Evolutionary conservation across 2,329 filamentous ascomycete species (phyloP).

Genomic region (Plectosphaerella sp.): DNA sequence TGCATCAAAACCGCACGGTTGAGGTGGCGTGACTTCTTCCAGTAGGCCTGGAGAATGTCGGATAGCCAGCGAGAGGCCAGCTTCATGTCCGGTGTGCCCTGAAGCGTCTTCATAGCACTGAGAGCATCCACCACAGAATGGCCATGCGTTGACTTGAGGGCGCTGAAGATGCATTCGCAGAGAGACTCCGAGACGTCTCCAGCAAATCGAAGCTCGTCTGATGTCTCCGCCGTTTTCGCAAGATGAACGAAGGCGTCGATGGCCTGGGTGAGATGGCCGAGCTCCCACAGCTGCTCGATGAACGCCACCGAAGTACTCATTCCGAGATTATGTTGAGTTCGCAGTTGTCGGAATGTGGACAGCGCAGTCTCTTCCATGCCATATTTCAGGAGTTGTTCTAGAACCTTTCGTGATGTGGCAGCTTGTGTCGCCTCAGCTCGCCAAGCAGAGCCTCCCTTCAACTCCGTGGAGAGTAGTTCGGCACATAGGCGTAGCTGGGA

Average conservation of each 20-base stretch:
- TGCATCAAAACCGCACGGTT: not conserved
- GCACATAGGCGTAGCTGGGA: too few relatives aligned
- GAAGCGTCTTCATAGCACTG: not conserved
- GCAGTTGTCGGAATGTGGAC: not conserved
- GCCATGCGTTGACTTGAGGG: not conserved
- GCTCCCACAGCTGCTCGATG: slow-evolving; percentile 3
- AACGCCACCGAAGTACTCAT: slow-evolving; percentile 1
- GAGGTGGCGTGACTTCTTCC: too few relatives aligned
- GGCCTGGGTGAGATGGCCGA: slow-evolving; percentile 2
- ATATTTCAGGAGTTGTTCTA: not conserved
- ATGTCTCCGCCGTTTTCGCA: not conserved
- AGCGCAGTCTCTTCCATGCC: not conserved
- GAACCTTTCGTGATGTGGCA: too few relatives aligned
- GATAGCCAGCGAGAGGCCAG: too few relatives aligned
- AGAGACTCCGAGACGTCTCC: not conserved
- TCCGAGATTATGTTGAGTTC: not conserved
- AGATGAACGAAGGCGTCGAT: slow-evolving; percentile 8
- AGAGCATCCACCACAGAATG: not conserved
- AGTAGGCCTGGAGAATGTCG: too few relatives aligned
- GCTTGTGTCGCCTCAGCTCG: too few relatives aligned
- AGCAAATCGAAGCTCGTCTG: not conserved
- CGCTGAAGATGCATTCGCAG: not conserved
- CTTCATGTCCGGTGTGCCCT: too few relatives aligned
- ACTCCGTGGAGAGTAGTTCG: too few relatives aligned
- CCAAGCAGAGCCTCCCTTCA: too few relatives aligned